Percentiles rank a stretch among this genome's conserved stretches.
These are phyloP conservation scores for Ascosphaera apis DNA, from an alignment of 2,329 filamentous ascomycete species.

Conservation along the genomic window DNA sequence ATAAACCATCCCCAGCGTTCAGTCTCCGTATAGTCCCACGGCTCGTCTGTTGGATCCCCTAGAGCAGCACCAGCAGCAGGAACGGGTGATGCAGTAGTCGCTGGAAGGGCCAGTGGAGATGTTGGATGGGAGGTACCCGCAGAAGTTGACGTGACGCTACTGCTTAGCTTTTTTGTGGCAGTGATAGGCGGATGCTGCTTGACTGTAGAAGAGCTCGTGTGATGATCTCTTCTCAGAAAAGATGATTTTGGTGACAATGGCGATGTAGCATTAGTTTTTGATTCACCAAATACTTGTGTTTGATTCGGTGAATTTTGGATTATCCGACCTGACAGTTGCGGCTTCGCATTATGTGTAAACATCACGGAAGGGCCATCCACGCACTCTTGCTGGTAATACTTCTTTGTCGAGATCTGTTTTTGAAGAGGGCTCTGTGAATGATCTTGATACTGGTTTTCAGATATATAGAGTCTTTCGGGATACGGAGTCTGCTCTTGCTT, in stretches of 20 bases:
- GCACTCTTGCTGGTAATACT: not conserved
- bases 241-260: not conserved
- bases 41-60: conserved; percentile 21
- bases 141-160: not conserved
- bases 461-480: not conserved
- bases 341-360: not conserved
- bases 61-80: conserved; percentile 16
- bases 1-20: conserved; percentile 98
- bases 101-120: conserved; percentile 10
- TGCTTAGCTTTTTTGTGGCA: not conserved
- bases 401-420: not conserved
- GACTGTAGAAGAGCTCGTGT: not conserved
- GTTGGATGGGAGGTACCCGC: not conserved
- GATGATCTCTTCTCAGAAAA: not conserved
- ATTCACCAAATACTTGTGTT: not conserved
- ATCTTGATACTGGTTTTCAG: not conserved
- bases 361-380: not conserved
- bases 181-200: not conserved
- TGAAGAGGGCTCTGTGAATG: not conserved
- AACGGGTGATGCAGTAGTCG: conserved; percentile 18
- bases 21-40: conserved; percentile 84
- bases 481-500: not conserved
- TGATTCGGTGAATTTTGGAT: not conserved
- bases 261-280: not conserved
- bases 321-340: not conserved